Conservation (phyloP, 208 protist species). For the Acanthamoeba lenticulata region DNA sequence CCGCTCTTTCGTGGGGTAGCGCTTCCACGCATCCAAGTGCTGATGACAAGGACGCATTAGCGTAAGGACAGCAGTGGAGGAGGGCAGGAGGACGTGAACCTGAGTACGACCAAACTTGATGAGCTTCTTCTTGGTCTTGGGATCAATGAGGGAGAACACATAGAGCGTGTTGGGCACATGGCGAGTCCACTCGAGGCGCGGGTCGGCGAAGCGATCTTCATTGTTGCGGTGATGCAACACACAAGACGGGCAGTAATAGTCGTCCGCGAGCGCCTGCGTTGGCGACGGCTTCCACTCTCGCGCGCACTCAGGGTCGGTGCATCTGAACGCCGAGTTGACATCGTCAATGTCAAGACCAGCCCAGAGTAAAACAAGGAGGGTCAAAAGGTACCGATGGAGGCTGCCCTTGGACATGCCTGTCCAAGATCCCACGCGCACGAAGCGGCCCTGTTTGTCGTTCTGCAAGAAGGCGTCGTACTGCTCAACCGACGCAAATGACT, state of each 20-base stretch:
- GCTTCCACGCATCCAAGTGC: constrained; percentile 47
- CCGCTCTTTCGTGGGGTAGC: constrained; percentile 28
- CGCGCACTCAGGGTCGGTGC: constrained; percentile 24
- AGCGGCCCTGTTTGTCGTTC: constrained; percentile 30
- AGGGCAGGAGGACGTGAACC: neutral
- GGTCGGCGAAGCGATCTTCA: neutral
- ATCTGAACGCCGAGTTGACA: neutral
- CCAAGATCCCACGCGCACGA: constrained; percentile 44
- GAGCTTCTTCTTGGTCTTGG: constrained; percentile 17
- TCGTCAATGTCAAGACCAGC: neutral
- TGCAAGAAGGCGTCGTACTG: constrained; percentile 45
- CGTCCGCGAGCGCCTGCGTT: constrained; percentile 17
- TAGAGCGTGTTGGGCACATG: constrained; percentile 64
- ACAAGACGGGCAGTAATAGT: constrained; percentile 54
- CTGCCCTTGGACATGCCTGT: constrained; percentile 49
- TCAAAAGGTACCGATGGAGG: neutral
- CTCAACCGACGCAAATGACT: neutral
- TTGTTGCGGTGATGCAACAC: constrained; percentile 60
- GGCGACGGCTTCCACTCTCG: constrained; percentile 51
- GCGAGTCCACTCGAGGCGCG: constrained; percentile 25
- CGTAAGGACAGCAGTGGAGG: too few relatives aligned
- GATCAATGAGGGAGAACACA: constrained; percentile 44
- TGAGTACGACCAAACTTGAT: constrained; percentile 29
- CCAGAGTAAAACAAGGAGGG: neutral
- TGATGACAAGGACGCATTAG: too few relatives aligned